Conservation (phyloP, 345 rosid genomes). For the Lumnitzera racemosa region DNA sequence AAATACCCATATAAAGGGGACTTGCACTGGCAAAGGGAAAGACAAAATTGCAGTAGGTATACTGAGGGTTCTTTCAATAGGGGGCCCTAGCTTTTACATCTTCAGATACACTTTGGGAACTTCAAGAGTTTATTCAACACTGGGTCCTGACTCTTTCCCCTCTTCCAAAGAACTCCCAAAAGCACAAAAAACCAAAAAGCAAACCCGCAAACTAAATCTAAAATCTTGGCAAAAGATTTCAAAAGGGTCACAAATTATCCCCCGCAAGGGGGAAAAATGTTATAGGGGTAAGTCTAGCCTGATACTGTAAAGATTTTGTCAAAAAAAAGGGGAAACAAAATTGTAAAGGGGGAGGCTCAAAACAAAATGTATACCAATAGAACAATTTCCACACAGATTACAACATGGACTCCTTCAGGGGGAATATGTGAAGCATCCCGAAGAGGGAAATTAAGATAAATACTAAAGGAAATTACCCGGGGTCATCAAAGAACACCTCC, state of each 20-base stretch:
- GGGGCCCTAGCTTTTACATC: background rate
- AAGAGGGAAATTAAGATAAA: background rate
- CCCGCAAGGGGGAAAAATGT: background rate
- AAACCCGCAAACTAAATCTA: slow-evolving; percentile 84
- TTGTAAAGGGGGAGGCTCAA: too few species aligned
- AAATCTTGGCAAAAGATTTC: slow-evolving; percentile 30
- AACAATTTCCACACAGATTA: background rate
- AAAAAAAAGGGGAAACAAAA: background rate
- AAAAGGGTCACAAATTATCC: too few species aligned
- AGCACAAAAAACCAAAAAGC: slow-evolving; percentile 98
- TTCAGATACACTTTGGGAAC: slow-evolving; percentile 15
- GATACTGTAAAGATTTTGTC: background rate
- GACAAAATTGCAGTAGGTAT: too few species aligned
- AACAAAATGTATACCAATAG: too few species aligned
- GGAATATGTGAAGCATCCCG: too few species aligned
- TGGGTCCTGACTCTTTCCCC: slow-evolving; percentile 76
- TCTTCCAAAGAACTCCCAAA: slow-evolving; percentile 90
- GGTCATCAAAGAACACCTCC: slow-evolving; percentile 96
- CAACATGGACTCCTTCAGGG: background rate
- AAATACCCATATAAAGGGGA: too few species aligned
- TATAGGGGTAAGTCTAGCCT: background rate
- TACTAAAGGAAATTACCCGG: slow-evolving; percentile 47
- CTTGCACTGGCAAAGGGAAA: too few species aligned
- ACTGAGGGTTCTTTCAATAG: background rate
- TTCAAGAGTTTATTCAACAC: slow-evolving; percentile 91